phyloP scores from a whole-genome alignment of 805 yeast genomes.

The Zygotorulaspora danielsina region DNA sequence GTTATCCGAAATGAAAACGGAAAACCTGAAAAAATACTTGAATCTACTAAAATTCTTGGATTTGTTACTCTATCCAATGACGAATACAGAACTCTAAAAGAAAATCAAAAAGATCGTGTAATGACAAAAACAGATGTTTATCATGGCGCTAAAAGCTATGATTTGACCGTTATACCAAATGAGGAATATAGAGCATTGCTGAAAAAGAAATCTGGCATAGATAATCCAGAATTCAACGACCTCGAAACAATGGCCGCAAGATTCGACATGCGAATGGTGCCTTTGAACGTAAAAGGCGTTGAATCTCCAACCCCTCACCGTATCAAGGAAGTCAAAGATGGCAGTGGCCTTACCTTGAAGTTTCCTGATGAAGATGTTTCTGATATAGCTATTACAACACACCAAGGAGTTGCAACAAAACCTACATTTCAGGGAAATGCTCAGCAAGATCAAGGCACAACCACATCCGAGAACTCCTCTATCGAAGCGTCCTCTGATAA shows the following conservation, averaged over 20 bases:
- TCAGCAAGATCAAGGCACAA: no score
- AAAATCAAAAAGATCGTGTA: conserved; percentile 30
- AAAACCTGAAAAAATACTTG: conserved; percentile 31
- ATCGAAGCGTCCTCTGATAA: no score
- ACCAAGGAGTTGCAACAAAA: no score
- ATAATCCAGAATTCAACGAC: conserved; percentile 31
- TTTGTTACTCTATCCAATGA: conserved; percentile 35
- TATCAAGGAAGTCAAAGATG: conserved; percentile 1
- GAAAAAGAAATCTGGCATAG: conserved; percentile 22
- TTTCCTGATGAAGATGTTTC: conserved; percentile 17
- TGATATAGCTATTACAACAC: no score
- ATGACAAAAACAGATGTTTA: conserved; percentile 36
- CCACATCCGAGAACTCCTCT: no score
- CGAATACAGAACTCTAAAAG: conserved; percentile 34
- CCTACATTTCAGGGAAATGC: no score
- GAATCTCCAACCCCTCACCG: conserved; percentile 8
- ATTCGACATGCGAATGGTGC: conserved; percentile 37
- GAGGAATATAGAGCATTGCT: conserved; percentile 42
- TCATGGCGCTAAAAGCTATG: conserved; percentile 39
- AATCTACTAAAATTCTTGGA: conserved; percentile 35
- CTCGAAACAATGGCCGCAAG: conserved; percentile 35
- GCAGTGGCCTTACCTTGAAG: conserved; percentile 19
- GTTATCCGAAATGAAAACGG: conserved; percentile 30
- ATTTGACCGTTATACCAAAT: conserved; percentile 41
- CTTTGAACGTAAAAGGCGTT: conserved; percentile 14